These are phyloP conservation scores for Alternaria dauci DNA, from an alignment of 2,329 filamentous ascomycete species.

Conservation along the genomic window DNA sequence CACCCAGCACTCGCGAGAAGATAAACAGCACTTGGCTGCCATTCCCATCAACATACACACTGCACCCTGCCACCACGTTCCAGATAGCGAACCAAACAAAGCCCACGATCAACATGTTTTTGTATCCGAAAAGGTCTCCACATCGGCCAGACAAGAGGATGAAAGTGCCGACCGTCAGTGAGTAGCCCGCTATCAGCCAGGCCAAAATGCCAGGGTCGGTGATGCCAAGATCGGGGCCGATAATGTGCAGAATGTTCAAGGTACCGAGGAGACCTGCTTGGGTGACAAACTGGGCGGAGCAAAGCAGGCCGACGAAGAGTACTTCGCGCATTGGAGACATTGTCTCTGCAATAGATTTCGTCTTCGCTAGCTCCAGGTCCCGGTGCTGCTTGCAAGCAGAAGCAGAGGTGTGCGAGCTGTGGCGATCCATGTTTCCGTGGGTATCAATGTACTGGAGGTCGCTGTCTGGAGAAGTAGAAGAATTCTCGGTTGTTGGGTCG, in stretches of 20 bases:
- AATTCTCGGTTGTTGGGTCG: background rate
- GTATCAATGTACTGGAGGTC: background rate
- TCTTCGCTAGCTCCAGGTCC: conserved; percentile 27
- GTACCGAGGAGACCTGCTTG: conserved; percentile 52
- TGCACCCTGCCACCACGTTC: conserved; percentile 57
- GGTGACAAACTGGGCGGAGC: conserved; percentile 49
- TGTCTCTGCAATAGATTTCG: conserved; percentile 32
- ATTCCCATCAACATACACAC: conserved; percentile 46
- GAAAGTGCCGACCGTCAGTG: conserved; percentile 60
- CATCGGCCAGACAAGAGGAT: conserved; percentile 60
- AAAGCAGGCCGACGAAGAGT: conserved; percentile 37
- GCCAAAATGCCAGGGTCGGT: conserved; percentile 53
- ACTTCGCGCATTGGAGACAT: conserved; percentile 36
- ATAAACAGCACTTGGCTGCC: conserved; percentile 49
- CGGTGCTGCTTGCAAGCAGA: background rate
- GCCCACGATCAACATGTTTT: conserved; percentile 59
- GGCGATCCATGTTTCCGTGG: background rate
- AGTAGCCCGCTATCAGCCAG: conserved; percentile 61
- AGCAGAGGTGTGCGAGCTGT: background rate
- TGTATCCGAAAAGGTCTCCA: conserved; percentile 61
- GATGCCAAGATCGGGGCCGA: conserved; percentile 53
- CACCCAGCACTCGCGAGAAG: conserved; percentile 49
- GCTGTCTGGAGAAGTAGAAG: background rate
- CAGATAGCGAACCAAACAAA: conserved; percentile 61
- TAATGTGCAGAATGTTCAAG: conserved; percentile 54